These are phyloP conservation scores for Ehretia macrophylla DNA, from an alignment of 257 asterid species.

Conservation along the genomic window DNA sequence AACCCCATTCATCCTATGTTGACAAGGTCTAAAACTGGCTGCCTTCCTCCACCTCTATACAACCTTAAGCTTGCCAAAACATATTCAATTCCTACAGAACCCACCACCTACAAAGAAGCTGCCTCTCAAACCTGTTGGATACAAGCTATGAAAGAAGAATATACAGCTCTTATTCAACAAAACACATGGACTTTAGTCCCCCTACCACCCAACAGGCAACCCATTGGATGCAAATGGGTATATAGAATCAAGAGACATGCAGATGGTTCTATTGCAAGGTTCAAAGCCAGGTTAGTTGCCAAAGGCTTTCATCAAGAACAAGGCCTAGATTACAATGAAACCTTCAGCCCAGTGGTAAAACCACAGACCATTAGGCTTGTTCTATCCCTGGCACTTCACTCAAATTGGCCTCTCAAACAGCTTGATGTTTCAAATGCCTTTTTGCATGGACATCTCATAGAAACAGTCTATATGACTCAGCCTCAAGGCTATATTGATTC, in stretches of 20 bases:
- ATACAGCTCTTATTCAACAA: neutral
- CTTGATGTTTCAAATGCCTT: slow-evolving; percentile 5
- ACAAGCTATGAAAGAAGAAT: neutral
- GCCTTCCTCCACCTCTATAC: too few species aligned
- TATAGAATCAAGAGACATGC: too few species aligned
- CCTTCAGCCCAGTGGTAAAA: neutral
- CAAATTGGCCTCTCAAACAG: neutral
- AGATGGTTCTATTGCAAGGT: too few species aligned
- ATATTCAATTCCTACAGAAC: neutral
- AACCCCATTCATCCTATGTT: too few species aligned
- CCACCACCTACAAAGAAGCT: neutral
- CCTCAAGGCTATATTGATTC: neutral
- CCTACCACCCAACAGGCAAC: neutral
- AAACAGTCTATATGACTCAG: neutral
- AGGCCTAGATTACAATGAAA: neutral
- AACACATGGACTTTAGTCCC: slow-evolving; percentile 1
- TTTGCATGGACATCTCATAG: neutral
- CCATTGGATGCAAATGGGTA: neutral
- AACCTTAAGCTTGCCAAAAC: neutral
- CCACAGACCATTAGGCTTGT: neutral
- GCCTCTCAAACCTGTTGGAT: neutral
- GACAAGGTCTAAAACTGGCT: too few species aligned
- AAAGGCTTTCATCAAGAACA: slow-evolving; percentile 1
- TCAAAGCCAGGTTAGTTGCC: neutral
- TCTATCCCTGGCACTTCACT: neutral